Percentiles rank a stretch among this genome's conserved stretches.
Conservation (phyloP, 352 stramenopile genomes). For the Pythium volutum region DNA sequence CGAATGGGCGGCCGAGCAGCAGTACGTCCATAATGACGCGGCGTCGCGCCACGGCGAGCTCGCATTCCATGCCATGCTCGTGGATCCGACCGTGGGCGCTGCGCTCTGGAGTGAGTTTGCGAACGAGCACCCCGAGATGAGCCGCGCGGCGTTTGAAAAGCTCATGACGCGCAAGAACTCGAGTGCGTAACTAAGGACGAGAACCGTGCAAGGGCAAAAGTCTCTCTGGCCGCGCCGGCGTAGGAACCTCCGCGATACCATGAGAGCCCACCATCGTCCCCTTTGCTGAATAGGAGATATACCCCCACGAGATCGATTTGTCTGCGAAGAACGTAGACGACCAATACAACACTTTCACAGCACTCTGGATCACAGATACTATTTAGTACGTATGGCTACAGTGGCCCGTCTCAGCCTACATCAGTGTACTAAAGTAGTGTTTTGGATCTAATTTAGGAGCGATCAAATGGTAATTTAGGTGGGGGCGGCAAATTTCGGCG, state of each 20-base stretch:
- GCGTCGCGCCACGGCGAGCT: conserved; percentile 36
- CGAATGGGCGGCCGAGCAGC: conserved; percentile 23
- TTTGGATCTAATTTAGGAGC: not conserved
- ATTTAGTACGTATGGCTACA: no score
- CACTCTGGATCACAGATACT: not conserved
- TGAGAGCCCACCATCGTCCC: no score
- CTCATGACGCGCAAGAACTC: conserved; percentile 25
- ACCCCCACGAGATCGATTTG: no score
- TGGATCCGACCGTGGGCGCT: conserved; percentile 26
- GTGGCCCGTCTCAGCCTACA: not conserved
- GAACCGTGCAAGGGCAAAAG: no score
- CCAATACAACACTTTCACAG: no score
- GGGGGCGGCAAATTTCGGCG: not conserved
- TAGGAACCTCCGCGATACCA: no score
- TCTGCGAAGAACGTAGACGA: no score
- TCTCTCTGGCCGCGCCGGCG: no score
- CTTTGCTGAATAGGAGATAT: no score
- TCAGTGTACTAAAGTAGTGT: not conserved
- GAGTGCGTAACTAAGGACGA: not conserved
- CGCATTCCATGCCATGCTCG: conserved; percentile 35
- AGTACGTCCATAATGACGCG: conserved; percentile 31
- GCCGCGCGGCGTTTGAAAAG: conserved; percentile 34
- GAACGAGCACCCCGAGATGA: conserved; percentile 27
- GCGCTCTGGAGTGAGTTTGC: conserved; percentile 35
- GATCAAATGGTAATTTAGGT: not conserved